Percentiles rank a stretch among this genome's conserved stretches.
Conservation (phyloP, 768 basidiomycete genomes). For the Asterophora lycoperdoides region DNA sequence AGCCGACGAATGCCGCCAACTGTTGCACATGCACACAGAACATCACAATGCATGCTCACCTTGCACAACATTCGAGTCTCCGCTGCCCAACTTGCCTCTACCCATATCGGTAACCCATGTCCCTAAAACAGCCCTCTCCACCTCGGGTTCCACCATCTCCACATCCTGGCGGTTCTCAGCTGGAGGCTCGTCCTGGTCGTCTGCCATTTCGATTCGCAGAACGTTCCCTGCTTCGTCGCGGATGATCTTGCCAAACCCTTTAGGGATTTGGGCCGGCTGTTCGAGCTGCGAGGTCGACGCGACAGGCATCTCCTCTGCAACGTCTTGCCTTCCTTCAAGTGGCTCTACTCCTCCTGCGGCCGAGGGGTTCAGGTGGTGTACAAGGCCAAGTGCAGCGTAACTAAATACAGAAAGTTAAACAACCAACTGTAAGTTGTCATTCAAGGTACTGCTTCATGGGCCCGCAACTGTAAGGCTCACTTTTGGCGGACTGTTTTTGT, state of each 20-base stretch:
- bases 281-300: conserved; percentile 17
- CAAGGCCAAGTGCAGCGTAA: conserved; percentile 74
- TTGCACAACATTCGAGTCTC: conserved; percentile 30
- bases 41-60: conserved; percentile 23
- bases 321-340: conserved; percentile 14
- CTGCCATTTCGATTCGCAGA: conserved; percentile 60
- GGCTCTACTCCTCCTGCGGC: conserved; percentile 67
- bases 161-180: conserved; percentile 31
- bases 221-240: conserved; percentile 78
- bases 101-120: conserved; percentile 40
- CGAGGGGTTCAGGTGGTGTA: conserved; percentile 61
- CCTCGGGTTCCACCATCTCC: conserved; percentile 36
- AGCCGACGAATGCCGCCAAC: conserved; percentile 1
- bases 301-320: conserved; percentile 8
- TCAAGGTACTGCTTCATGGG: neutral
- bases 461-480: conserved; percentile 39
- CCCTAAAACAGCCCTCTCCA: conserved; percentile 28
- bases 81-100: conserved; percentile 20
- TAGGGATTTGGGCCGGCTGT: conserved; percentile 34
- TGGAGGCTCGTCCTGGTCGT: conserved; percentile 44
- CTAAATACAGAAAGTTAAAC: conserved; percentile 38
- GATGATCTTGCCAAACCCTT: conserved; percentile 76
- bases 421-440: neutral
- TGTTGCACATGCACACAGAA: neutral
- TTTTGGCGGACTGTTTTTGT: conserved; percentile 89